phyloP scores from a whole-genome alignment of 129 eudicot genomes.

The Centrapalus pauciflorus region DNA sequence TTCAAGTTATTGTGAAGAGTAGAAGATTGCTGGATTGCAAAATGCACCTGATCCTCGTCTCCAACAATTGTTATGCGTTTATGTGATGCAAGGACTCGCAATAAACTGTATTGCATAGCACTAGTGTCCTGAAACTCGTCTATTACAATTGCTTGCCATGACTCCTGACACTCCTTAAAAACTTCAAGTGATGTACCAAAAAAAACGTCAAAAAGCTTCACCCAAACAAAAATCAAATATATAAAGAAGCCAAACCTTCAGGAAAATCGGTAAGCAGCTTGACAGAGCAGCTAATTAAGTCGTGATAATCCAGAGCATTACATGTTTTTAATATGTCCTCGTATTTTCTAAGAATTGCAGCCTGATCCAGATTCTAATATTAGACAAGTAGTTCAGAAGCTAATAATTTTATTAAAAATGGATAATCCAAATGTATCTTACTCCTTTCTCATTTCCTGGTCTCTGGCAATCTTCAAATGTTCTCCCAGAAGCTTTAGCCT shows the following conservation, averaged over 20 bases:
- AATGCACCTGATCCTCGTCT: constrained; percentile 89
- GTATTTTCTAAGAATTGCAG: constrained; percentile 69
- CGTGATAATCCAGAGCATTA: constrained; percentile 93
- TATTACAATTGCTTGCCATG: constrained; percentile 86
- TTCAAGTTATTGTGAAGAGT: neutral
- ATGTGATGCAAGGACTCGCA: constrained; percentile 75
- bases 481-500: constrained; percentile 98
- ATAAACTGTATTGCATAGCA: constrained; percentile 77
- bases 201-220: constrained; percentile 11
- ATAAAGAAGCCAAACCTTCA: constrained; percentile 51
- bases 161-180: constrained; percentile 60
- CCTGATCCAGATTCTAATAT: constrained; percentile 45
- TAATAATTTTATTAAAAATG: neutral
- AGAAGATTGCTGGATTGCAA: neutral
- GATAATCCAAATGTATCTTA: constrained; percentile 28
- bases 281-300: constrained; percentile 79
- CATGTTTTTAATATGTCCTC: constrained; percentile 64
- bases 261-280: constrained; percentile 75
- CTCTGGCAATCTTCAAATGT: constrained; percentile 50
- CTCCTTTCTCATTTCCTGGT: constrained; percentile 65
- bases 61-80: constrained; percentile 84
- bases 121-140: constrained; percentile 99
- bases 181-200: constrained; percentile 36
- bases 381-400: constrained; percentile 16
- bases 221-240: neutral